phyloP scores from a whole-genome alignment of 371 early-diverging fungal species.

The Haplosporangium sp. region DNA sequence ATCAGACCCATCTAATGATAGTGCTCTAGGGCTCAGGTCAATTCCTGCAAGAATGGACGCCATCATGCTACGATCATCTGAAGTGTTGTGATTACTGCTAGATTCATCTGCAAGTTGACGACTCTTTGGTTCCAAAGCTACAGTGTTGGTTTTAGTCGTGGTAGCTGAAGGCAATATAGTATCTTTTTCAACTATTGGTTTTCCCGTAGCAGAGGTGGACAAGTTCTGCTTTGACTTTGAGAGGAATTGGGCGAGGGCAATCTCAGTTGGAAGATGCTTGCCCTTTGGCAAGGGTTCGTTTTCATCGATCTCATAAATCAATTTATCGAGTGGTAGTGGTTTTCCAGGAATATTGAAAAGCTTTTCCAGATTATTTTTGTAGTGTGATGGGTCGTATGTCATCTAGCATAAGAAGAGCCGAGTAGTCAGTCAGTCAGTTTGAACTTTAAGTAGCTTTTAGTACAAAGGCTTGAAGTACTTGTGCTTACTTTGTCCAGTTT shows the following conservation, averaged over 20 bases:
- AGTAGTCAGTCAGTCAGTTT: neutral
- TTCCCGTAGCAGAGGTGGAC: neutral
- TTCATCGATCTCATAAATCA: slow-evolving; percentile 48
- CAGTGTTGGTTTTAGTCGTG: neutral
- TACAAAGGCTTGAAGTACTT: neutral
- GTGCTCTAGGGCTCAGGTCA: slow-evolving; percentile 40
- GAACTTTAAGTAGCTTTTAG: neutral
- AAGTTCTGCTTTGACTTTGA: slow-evolving; percentile 3
- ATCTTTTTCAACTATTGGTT: slow-evolving; percentile 1
- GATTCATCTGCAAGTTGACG: neutral
- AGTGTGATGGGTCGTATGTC: slow-evolving; percentile 78
- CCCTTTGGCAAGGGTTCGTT: slow-evolving; percentile 46
- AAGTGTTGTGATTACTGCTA: slow-evolving; percentile 8
- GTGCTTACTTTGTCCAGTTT: slow-evolving; percentile 67
- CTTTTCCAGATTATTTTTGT: slow-evolving; percentile 78
- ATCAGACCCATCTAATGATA: slow-evolving; percentile 45
- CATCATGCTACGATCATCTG: slow-evolving; percentile 45
- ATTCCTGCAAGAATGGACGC: slow-evolving; percentile 49
- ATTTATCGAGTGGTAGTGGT: slow-evolving; percentile 38
- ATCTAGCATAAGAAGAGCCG: slow-evolving; percentile 48
- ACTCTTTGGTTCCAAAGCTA: neutral
- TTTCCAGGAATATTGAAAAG: slow-evolving; percentile 60
- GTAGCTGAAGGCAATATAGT: neutral
- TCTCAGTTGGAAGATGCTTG: slow-evolving; percentile 42
- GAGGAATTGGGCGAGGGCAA: slow-evolving; percentile 37